Evolutionary conservation across 140 eudicot species (phyloP).

Genomic region (Senecio squalidus): DNA sequence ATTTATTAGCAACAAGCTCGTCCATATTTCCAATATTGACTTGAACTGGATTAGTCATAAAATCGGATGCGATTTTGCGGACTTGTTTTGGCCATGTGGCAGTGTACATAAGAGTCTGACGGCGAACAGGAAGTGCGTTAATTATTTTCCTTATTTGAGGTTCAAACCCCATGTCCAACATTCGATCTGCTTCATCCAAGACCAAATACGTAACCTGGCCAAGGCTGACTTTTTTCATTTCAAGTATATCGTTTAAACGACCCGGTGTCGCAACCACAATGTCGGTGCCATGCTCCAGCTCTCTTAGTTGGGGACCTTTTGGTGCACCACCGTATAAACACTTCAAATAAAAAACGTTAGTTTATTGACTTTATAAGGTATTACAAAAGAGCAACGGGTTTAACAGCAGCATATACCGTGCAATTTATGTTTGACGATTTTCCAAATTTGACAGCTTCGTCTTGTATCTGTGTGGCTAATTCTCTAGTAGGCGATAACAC

Average conservation of each 20-base stretch:
- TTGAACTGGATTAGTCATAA: constrained; percentile 74
- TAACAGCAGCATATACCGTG: constrained; percentile 49
- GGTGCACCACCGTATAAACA: constrained; percentile 99
- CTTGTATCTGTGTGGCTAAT: constrained; percentile 98
- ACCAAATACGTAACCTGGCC: constrained; percentile 88
- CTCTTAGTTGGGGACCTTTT: constrained; percentile 88
- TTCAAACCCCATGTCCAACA: constrained; percentile 99
- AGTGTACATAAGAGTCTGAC: constrained; percentile 99
- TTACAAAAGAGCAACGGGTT: no score
- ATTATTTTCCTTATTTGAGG: constrained; percentile 97
- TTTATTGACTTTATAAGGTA: background rate
- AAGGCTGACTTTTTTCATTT: constrained; percentile 82
- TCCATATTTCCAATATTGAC: constrained; percentile 92
- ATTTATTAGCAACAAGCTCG: constrained; percentile 92
- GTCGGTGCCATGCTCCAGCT: constrained; percentile 74
- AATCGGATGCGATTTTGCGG: constrained; percentile 89
- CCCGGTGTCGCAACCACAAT: constrained; percentile 99
- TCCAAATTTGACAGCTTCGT: constrained; percentile 91
- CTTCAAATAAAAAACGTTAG: constrained; percentile 30
- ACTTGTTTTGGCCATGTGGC: constrained; percentile 99
- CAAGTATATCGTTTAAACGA: constrained; percentile 91
- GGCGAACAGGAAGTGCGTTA: constrained; percentile 64
- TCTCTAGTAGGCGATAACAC: constrained; percentile 96
- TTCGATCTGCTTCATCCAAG: constrained; percentile 98
- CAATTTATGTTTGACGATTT: constrained; percentile 68